These are phyloP conservation scores for Trichoderma aggressivum DNA, from an alignment of 2,329 filamentous ascomycete species.

Conservation along the genomic window DNA sequence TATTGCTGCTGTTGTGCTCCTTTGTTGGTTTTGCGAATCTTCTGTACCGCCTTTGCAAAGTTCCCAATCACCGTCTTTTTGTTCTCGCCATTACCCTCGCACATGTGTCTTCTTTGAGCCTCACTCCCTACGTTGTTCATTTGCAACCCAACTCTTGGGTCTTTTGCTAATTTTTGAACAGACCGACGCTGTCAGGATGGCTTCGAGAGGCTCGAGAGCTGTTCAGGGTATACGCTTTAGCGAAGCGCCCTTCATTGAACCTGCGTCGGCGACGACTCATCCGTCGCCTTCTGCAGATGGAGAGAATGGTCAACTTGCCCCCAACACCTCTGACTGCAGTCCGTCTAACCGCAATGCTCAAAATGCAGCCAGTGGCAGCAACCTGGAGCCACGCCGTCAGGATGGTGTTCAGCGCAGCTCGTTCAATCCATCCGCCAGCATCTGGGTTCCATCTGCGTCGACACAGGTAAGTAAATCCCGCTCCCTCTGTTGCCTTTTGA, in stretches of 20 bases:
- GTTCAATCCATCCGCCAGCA: conserved; percentile 10
- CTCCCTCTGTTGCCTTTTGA: too few relatives aligned
- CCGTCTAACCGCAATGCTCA: neutral
- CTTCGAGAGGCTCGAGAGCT: neutral
- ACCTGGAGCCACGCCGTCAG: neutral
- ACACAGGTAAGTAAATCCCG: neutral
- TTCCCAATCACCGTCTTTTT: neutral
- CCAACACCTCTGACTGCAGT: neutral
- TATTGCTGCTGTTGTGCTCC: neutral
- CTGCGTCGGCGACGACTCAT: neutral
- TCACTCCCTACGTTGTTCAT: neutral
- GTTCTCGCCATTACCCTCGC: neutral
- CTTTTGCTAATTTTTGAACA: neutral
- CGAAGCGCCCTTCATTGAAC: neutral
- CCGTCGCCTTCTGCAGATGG: neutral
- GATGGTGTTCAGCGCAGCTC: neutral
- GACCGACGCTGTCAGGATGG: neutral
- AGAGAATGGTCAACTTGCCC: neutral
- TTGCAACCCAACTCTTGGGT: neutral
- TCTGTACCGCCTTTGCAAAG: neutral
- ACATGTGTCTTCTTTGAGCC: neutral
- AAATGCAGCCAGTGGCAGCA: neutral
- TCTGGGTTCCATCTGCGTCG: neutral
- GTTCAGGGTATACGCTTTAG: neutral
- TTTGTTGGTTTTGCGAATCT: neutral